Base-by-base conservation (phyloP, 179 eudicot species). In the Corrigiola litoralis region DNA sequence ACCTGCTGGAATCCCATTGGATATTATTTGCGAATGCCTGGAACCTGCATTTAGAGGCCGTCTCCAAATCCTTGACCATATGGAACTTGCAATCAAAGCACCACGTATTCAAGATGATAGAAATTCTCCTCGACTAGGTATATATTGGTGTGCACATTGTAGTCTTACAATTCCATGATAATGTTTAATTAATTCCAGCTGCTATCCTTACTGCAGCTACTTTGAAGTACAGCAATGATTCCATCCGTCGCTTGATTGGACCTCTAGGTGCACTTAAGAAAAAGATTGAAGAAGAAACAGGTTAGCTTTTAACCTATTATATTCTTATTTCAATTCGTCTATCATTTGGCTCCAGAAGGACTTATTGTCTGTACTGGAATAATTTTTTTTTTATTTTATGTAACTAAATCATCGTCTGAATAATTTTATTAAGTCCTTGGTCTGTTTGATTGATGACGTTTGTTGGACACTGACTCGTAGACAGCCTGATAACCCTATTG, bases 1-100 rank as follows among this genome's bases (percentile, higher is more conserved):
- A 66, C 99, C 99, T 61, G 97, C 97, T 53, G 97, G 99, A 67
- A 90, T 94, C 64, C 99, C 97, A 47, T 72, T 94, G 67, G 97
- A 90, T 77, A 90, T 90, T 44, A 81, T 94, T 25, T 90, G 99
- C 49, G 95, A 94, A 80, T 56, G 79, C 76, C 72, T 94, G 65
- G 91, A 87, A 44, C 96, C 94, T 77, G 97, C 99, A 45, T 65
- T 64, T 13, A 86, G 56, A 76, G 99, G 95, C 12, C 94, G 99
- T 37, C 82, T 86, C 71, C 96, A 94, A 72, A 94, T 94, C 58
- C 94, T 94, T 65, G 90, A 86, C 51, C 89, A 80, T 64, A 94
- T 94, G 99, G 97, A 88, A 62, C 83, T 61, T 56, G 88, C 84
- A 63, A 88, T 94, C 64, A 80, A 60, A 73, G 68, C 77, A 60